Conservation (phyloP, 345 rosid genomes). For the Linum usitatissimum region DNA sequence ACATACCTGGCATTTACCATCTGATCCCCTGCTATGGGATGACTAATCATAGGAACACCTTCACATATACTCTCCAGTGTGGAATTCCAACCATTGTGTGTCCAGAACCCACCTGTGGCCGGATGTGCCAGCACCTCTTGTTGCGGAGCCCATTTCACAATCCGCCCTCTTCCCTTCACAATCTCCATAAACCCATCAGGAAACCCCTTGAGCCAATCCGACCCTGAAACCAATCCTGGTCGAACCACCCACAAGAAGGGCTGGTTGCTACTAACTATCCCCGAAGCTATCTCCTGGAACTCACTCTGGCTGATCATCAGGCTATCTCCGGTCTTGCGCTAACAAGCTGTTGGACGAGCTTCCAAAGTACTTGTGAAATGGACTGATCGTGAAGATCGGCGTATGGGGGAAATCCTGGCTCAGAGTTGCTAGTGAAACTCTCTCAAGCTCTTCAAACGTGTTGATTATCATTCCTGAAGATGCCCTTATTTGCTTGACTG, state of each 20-base stretch:
- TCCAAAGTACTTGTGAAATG: slow-evolving; percentile 30
- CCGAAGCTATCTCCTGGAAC: slow-evolving; percentile 25
- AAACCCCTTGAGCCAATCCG: slow-evolving; percentile 2
- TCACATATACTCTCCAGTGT: not conserved
- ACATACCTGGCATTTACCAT: slow-evolving; percentile 1
- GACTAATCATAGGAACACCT: slow-evolving; percentile 1
- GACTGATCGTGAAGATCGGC: slow-evolving; percentile 32
- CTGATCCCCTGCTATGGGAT: not conserved
- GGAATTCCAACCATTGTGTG: slow-evolving; percentile 5
- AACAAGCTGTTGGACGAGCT: slow-evolving; percentile 19
- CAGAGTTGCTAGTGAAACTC: slow-evolving; percentile 2
- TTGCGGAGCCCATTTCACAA: slow-evolving; percentile 3
- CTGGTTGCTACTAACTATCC: slow-evolving; percentile 16
- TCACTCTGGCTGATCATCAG: slow-evolving; percentile 13
- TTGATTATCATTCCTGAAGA: slow-evolving; percentile 29
- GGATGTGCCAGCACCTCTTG: not conserved
- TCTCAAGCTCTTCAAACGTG: slow-evolving; percentile 26
- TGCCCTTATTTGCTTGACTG: slow-evolving; percentile 13
- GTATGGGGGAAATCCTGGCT: slow-evolving; percentile 3
- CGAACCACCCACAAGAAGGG: slow-evolving; percentile 29
- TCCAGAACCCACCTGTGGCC: slow-evolving; percentile 2
- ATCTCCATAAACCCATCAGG: slow-evolving; percentile 14
- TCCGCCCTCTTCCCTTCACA: not conserved
- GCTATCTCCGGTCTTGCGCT: slow-evolving; percentile 20
- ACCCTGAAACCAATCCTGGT: slow-evolving; percentile 8